These are phyloP conservation scores for Lactuca sativa DNA, from an alignment of 129 eudicot genomes.

Conservation along the genomic window DNA sequence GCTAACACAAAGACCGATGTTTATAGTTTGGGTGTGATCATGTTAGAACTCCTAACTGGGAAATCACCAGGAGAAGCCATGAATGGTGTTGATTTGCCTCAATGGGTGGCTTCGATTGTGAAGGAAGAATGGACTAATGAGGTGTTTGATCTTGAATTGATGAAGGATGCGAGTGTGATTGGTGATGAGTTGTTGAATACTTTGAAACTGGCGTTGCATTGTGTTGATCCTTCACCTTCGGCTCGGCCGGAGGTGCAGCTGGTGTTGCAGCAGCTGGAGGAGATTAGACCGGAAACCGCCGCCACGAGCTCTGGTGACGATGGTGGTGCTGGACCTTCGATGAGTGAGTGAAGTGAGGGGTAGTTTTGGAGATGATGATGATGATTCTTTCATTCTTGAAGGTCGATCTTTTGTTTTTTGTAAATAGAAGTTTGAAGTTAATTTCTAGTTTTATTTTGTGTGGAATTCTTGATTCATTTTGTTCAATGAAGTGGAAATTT, in stretches of 20 bases:
- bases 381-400: slow-evolving; percentile 78
- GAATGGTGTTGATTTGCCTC: slow-evolving; percentile 82
- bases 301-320: slow-evolving; percentile 58
- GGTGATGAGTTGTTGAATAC: slow-evolving; percentile 93
- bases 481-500: slow-evolving; percentile 37
- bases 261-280: slow-evolving; percentile 78
- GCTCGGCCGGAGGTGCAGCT: slow-evolving; percentile 80
- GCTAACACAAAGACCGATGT: slow-evolving; percentile 69
- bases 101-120: slow-evolving; percentile 93
- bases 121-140: slow-evolving; percentile 97
- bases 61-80: slow-evolving; percentile 84
- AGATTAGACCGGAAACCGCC: slow-evolving; percentile 62
- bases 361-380: neutral
- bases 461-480: slow-evolving; percentile 36
- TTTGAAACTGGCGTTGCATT: slow-evolving; percentile 81
- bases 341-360: slow-evolving; percentile 42
- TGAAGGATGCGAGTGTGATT: slow-evolving; percentile 77
- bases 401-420: slow-evolving; percentile 18
- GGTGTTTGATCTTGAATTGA: slow-evolving; percentile 76
- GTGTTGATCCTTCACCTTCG: slow-evolving; percentile 85
- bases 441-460: slow-evolving; percentile 16
- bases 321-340: slow-evolving; percentile 46
- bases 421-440: slow-evolving; percentile 34
- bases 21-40: slow-evolving; percentile 83
- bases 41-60: slow-evolving; percentile 76